A percentile compares a stretch with the other conserved stretches of the same genome.
Evolutionary conservation across 768 basidiomycete genomes (phyloP).

Genomic region (Lyophyllum atratum): DNA sequence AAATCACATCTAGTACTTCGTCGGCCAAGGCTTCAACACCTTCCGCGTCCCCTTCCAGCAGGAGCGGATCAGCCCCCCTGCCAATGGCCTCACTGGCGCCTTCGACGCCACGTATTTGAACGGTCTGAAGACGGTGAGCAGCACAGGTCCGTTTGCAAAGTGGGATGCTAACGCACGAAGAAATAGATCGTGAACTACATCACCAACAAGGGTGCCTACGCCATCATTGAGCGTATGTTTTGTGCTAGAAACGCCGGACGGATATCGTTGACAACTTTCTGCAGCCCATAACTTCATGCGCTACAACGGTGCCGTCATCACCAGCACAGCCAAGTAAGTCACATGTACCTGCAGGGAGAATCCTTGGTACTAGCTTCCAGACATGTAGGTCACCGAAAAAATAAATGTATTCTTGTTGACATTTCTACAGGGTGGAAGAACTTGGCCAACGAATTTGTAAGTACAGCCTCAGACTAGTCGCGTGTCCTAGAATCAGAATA

Average conservation of each 20-base stretch:
- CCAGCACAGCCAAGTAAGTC: constrained; percentile 48
- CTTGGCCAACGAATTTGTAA: constrained; percentile 54
- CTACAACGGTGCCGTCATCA: constrained; percentile 55
- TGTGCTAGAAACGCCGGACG: neutral
- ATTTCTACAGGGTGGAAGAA: constrained; percentile 52
- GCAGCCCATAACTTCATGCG: constrained; percentile 63
- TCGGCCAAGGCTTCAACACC: constrained; percentile 56
- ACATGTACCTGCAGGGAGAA: neutral
- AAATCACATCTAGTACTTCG: constrained; percentile 45
- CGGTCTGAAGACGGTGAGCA: constrained; percentile 45
- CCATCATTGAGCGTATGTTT: constrained; percentile 53
- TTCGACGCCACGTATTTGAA: constrained; percentile 55
- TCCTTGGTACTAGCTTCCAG: constrained; percentile 40
- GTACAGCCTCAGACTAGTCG: constrained; percentile 15
- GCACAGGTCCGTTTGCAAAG: neutral
- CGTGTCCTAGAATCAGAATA: neutral
- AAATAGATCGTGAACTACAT: constrained; percentile 58
- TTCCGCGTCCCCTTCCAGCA: constrained; percentile 64
- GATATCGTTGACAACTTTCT: neutral
- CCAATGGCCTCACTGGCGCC: constrained; percentile 53
- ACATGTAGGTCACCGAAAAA: constrained; percentile 37
- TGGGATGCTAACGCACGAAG: neutral
- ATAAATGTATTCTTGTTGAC: neutral
- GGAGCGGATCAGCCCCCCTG: constrained; percentile 56
- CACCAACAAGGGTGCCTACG: constrained; percentile 59